Base-by-base conservation (phyloP, 2,329 filamentous ascomycete species). In the Paracoccidioides brasiliensis region DNA sequence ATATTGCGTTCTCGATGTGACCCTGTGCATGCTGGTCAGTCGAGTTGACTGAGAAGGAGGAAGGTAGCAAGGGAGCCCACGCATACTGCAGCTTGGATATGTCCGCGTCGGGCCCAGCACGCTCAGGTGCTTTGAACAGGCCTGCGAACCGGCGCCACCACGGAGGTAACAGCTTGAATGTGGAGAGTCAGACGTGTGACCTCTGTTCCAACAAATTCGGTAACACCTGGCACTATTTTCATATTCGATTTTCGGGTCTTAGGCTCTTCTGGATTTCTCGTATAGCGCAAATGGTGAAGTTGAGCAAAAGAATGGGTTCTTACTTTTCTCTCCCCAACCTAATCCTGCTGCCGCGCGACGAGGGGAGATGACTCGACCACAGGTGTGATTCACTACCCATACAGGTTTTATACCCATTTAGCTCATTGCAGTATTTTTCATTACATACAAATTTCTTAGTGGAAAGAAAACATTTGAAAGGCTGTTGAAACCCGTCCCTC, bases 151-250 rank as follows among this genome's bases (percentile, higher is more conserved):
- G 83, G 69, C 15, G 76, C 74, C 53, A 79, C 66, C 41, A 81
- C 67, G 28, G 75, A 76, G 2, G 73, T 76, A 66, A 84, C 78
- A 61, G 68, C 67, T 15, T 73, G 67, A 63, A 77, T 71, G 3
- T 64, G 62, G 54, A 84, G 72, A 62, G 76, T 78, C 60, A 78
- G 74, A 7, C 69, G 65, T 53, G 83, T 72, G 35, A 82, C 72
- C 61, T 78, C 76, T 35, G 69, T 63, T 55, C 81, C 81, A 55
- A 82, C 74, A 61, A 76, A 75, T 59, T 81, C 81, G n/a, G 80
- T 84, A 28, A 72, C 71, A 50, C 81, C 81, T 5, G 78, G 74
- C 57, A 84, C 76, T 61, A 83, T 70, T 64, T 83, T 82, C 80
- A 83, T 82, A 8, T 9, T 45, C 43, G 9, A 14, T 22, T 14